A percentile compares a stretch with the other conserved stretches of the same genome.
phyloP scores from a whole-genome alignment of 495 filamentous ascomycete genomes.

The Penicillium paxilli region DNA sequence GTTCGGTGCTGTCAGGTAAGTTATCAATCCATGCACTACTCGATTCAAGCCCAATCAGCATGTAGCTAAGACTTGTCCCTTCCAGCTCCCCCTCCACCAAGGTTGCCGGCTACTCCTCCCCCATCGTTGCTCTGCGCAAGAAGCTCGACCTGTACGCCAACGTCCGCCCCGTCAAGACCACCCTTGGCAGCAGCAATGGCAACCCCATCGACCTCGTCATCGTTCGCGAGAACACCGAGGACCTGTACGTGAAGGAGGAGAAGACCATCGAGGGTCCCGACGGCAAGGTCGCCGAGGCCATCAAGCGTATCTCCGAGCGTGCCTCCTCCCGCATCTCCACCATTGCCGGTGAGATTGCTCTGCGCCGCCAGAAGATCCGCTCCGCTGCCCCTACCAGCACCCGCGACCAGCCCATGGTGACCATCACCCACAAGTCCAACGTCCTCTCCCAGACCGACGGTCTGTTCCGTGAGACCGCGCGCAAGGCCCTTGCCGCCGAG shows the following conservation, averaged over 20 bases:
- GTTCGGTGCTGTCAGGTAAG: constrained; percentile 86
- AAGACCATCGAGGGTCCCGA: constrained; percentile 67
- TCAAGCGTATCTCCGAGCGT: constrained; percentile 90
- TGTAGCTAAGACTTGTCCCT: neutral
- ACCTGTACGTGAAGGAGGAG: constrained; percentile 98
- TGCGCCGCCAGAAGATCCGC: constrained; percentile 81
- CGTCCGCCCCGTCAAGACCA: constrained; percentile 92
- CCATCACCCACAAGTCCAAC: constrained; percentile 98
- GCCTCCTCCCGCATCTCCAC: constrained; percentile 81
- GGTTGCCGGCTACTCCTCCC: constrained; percentile 92
- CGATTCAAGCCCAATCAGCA: constrained; percentile 1
- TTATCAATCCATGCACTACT: neutral
- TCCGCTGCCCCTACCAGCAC: constrained; percentile 48
- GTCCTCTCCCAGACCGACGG: constrained; percentile 96
- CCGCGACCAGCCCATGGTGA: constrained; percentile 74
- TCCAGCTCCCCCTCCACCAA: constrained; percentile 76
- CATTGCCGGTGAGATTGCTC: constrained; percentile 92
- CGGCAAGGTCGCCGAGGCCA: constrained; percentile 91
- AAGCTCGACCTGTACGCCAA: constrained; percentile 95
- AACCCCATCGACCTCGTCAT: constrained; percentile 92
- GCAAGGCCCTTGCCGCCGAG: constrained; percentile 63
- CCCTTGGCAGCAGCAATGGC: constrained; percentile 50
- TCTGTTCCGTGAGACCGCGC: constrained; percentile 82
- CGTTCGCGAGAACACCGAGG: constrained; percentile 97
- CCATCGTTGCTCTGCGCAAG: constrained; percentile 96